phyloP scores from a whole-genome alignment of 106 monocot species.

The Acorus calamus region DNA sequence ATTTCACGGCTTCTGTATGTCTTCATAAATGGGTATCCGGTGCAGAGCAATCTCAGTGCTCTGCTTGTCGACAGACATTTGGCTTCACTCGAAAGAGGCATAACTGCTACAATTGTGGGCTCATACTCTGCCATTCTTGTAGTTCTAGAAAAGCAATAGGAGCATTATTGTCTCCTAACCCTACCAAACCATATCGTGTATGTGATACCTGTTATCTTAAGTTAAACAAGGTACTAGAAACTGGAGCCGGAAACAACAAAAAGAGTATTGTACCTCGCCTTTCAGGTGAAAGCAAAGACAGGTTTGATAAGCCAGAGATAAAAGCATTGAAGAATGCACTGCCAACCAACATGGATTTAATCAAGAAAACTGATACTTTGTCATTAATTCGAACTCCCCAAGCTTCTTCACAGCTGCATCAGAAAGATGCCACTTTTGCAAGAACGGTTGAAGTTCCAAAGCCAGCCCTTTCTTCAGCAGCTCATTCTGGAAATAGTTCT shows the following conservation, averaged over 20 bases:
- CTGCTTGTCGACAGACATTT: constrained; percentile 73
- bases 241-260: constrained; percentile 25
- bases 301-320: constrained; percentile 40
- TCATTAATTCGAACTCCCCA: constrained; percentile 23
- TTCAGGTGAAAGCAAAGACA: constrained; percentile 55
- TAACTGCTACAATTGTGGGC: constrained; percentile 90
- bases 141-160: constrained; percentile 63
- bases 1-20: constrained; percentile 79
- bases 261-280: constrained; percentile 35
- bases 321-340: constrained; percentile 24
- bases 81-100: constrained; percentile 90
- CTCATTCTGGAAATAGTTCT: constrained; percentile 44
- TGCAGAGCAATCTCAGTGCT: constrained; percentile 80
- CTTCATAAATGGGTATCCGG: constrained; percentile 92
- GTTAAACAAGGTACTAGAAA: constrained; percentile 38
- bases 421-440: constrained; percentile 53
- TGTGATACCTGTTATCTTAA: constrained; percentile 79
- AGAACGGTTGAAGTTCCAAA: constrained; percentile 30
- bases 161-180: constrained; percentile 70
- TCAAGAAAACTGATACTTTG: constrained; percentile 58
- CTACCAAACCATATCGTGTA: constrained; percentile 73
- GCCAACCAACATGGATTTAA: constrained; percentile 54
- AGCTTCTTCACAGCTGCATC: constrained; percentile 29
- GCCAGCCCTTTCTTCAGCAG: constrained; percentile 23
- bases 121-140: constrained; percentile 78